These are phyloP conservation scores for Pythium brassicae DNA, from an alignment of 352 stramenopile species.

Conservation along the genomic window DNA sequence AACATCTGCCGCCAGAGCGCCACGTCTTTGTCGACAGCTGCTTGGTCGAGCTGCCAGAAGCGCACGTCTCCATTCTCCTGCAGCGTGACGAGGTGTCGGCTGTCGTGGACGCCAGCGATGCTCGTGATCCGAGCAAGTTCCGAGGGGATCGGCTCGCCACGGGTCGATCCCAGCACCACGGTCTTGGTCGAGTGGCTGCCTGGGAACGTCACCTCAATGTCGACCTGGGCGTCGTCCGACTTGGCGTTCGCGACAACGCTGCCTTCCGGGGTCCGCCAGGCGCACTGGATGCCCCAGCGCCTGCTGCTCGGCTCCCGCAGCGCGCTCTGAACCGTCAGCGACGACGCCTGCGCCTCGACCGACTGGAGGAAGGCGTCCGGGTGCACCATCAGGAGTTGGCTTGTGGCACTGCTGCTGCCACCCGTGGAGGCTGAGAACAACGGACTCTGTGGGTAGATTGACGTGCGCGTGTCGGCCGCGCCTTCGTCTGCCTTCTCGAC, in stretches of 20 bases:
- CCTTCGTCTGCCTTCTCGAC: conserved; percentile 5
- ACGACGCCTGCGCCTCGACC: conserved; percentile 7
- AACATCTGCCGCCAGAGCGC: conserved; percentile 70
- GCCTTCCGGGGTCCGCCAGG: conserved; percentile 20
- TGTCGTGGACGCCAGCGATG: conserved; percentile 25
- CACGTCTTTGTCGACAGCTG: conserved; percentile 38
- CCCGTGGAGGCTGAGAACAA: background rate
- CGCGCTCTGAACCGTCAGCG: conserved; percentile 15
- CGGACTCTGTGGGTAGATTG: conserved; percentile 20
- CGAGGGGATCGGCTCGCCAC: background rate
- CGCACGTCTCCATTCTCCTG: conserved; percentile 52
- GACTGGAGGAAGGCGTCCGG: conserved; percentile 43
- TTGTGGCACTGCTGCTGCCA: conserved; percentile 2
- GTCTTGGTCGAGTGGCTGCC: conserved; percentile 29
- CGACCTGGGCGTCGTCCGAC: conserved; percentile 21
- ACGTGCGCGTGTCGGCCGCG: conserved; percentile 21
- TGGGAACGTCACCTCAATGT: conserved; percentile 37
- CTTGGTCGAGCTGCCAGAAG: conserved; percentile 59
- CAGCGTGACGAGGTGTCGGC: conserved; percentile 44
- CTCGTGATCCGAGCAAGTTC: conserved; percentile 32
- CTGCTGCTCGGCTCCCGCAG: conserved; percentile 13
- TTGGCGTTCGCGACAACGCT: conserved; percentile 22
- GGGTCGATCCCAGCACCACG: conserved; percentile 24
- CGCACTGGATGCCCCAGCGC: conserved; percentile 20
- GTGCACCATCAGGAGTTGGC: conserved; percentile 28